Evolutionary conservation across 768 basidiomycete species (phyloP), one percentile per base, ranked within the genome.

Genomic region (Trametes cubensis): DNA sequence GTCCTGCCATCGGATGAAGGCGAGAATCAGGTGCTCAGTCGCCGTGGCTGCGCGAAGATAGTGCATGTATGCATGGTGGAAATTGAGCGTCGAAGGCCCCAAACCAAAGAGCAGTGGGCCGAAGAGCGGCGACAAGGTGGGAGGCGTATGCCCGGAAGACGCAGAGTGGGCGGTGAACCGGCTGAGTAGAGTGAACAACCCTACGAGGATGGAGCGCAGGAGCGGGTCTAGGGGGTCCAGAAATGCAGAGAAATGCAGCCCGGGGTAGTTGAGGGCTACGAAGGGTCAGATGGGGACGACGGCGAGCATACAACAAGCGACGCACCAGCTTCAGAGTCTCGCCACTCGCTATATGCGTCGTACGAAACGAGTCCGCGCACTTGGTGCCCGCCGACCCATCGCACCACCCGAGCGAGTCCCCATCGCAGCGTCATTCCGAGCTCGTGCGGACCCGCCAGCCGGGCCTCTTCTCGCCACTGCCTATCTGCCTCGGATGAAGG

Each of bases 401-500:
- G 76, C 39, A 92, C 83, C 48, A 93, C 84, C 25, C 95, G 79
- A 3, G 87, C 90, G 6, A 98, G 82, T 34, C 88, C 93, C 97
- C 97, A 99, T 23, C 95, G 87, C 34, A 98, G 79, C 68, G 89
- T 85, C 88, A 95, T 95, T 5, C 89, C 94, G 15, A 98, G 79
- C 69, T 97, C 92, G 63, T 95, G 88, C 13, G 92, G 88, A 5
- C 86, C 87, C 0, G 94, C 91, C 69, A 96, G 92, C 38, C 79
- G 77, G 1, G 94, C 88, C 71, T 98, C 95, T 66, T 94, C 88
- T 45, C 83, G 80, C 87, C 88, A 92, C 54, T 80, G 79, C 25
- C 68, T 69, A 49, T 89, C 87, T 8, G 81, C 83, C 14, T 78
- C 78, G 18, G 60, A 42, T 20, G 67, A 60, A 30, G 67, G 63